Percentiles rank a stretch among this genome's conserved stretches.
Evolutionary conservation across 441 rosid species (phyloP).

Genomic region (Biscutella auriculata): DNA sequence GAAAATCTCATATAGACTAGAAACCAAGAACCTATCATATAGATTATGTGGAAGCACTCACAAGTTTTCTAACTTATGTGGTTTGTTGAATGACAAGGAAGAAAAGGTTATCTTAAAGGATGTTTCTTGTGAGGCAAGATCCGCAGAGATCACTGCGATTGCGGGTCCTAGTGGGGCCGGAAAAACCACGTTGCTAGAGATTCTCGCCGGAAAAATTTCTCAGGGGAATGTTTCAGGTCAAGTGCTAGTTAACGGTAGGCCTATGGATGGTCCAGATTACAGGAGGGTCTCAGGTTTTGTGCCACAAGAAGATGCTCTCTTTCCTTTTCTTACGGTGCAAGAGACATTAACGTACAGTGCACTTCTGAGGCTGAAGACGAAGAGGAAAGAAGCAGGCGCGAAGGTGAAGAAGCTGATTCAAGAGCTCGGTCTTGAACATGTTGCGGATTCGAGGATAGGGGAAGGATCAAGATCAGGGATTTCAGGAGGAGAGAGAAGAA

Average conservation of each 20-base stretch:
- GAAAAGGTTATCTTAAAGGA: slow-evolving; percentile 38
- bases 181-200: slow-evolving; percentile 74
- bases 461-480: slow-evolving; percentile 49
- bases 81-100: slow-evolving; percentile 13
- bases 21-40: slow-evolving; percentile 50
- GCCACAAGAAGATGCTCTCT: slow-evolving; percentile 75
- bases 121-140: slow-evolving; percentile 55
- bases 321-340: slow-evolving; percentile 71
- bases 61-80: slow-evolving; percentile 20
- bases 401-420: slow-evolving; percentile 47
- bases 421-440: slow-evolving; percentile 62
- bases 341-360: slow-evolving; percentile 80
- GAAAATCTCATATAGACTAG: slow-evolving; percentile 34
- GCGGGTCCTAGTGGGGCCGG: slow-evolving; percentile 92
- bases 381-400: slow-evolving; percentile 27
- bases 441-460: slow-evolving; percentile 46
- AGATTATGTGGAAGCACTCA: slow-evolving; percentile 31
- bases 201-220: slow-evolving; percentile 58
- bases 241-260: slow-evolving; percentile 51
- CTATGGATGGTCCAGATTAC: slow-evolving; percentile 39
- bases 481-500: slow-evolving; percentile 81
- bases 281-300: slow-evolving; percentile 68
- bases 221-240: slow-evolving; percentile 36
- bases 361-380: slow-evolving; percentile 52
- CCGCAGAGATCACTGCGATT: slow-evolving; percentile 56